These are phyloP conservation scores for Hondaea fermentalgiana DNA, from an alignment of 108 stramenopile genomes.

Conservation along the genomic window DNA sequence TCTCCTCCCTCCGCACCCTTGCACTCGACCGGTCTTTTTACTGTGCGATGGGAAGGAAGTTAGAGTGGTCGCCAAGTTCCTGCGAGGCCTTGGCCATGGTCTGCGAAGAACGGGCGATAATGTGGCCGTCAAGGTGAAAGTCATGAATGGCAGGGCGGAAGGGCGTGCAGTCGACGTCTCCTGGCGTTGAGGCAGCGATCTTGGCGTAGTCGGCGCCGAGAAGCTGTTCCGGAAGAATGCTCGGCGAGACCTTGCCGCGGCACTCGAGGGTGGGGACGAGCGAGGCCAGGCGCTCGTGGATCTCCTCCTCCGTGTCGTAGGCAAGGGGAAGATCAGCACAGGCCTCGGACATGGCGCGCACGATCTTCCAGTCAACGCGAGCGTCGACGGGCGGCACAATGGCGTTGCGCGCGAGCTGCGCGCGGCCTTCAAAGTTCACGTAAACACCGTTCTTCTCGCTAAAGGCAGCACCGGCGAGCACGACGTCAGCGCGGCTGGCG, in stretches of 20 bases:
- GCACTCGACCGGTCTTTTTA: not conserved
- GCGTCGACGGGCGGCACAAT: slow-evolving; percentile 36
- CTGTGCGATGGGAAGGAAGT: not conserved
- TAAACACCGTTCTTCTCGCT: slow-evolving; percentile 37
- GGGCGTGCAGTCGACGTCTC: slow-evolving; percentile 27
- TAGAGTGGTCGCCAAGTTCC: slow-evolving; percentile 29
- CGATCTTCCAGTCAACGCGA: slow-evolving; percentile 39
- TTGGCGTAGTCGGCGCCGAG: slow-evolving; percentile 6
- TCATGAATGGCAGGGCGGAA: slow-evolving; percentile 29
- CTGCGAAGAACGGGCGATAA: slow-evolving; percentile 32
- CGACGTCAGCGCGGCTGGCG: slow-evolving; percentile 28
- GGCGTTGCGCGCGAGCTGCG: slow-evolving; percentile 38
- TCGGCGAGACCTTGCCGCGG: slow-evolving; percentile 30
- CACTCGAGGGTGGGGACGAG: slow-evolving; percentile 21
- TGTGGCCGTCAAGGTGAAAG: slow-evolving; percentile 36
- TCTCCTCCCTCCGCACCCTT: no score
- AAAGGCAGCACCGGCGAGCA: slow-evolving; percentile 37
- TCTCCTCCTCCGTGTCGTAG: slow-evolving; percentile 32
- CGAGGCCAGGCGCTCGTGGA: slow-evolving; percentile 33
- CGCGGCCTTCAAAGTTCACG: slow-evolving; percentile 38
- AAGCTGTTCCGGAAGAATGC: not conserved
- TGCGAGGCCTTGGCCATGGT: slow-evolving; percentile 40
- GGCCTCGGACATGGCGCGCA: slow-evolving; percentile 32
- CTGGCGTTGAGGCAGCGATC: slow-evolving; percentile 22
- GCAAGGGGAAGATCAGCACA: slow-evolving; percentile 27